Percentiles rank a stretch among this genome's conserved stretches.
Conservation (phyloP, 768 basidiomycete species). For the Suillus lakei region DNA sequence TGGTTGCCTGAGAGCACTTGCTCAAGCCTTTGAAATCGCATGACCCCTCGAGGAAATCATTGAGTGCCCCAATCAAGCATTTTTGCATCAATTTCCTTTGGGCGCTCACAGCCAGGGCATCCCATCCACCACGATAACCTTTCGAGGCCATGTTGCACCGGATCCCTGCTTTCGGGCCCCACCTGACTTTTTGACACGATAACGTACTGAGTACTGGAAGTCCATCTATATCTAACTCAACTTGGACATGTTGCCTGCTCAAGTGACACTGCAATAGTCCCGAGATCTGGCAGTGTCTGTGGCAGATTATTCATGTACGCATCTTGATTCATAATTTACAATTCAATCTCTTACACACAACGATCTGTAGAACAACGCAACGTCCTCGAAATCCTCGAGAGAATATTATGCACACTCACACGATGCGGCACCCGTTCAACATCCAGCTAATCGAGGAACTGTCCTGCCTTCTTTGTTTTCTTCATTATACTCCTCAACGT, state of each 20-base stretch:
- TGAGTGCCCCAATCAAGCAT: constrained; percentile 13
- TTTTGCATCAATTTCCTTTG: constrained; percentile 21
- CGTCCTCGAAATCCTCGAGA: neutral
- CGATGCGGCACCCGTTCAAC: constrained; percentile 9
- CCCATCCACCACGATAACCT: constrained; percentile 36
- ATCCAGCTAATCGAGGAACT: constrained; percentile 16
- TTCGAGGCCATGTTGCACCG: constrained; percentile 35
- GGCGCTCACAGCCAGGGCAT: constrained; percentile 29
- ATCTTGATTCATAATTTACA: neutral
- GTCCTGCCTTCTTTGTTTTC: constrained; percentile 5
- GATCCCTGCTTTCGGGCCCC: constrained; percentile 25
- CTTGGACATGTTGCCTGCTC: constrained; percentile 34
- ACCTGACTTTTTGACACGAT: constrained; percentile 27
- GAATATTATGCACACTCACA: constrained; percentile 5
- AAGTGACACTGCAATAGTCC: constrained; percentile 35
- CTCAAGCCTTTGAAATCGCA: too few species aligned
- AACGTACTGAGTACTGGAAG: constrained; percentile 27
- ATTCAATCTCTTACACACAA: constrained; percentile 5
- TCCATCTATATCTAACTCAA: constrained; percentile 36
- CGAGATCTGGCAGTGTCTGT: constrained; percentile 34
- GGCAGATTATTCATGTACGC: constrained; percentile 17
- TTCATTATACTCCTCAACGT: constrained; percentile 22
- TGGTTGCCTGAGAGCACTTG: constrained; percentile 16
- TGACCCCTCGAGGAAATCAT: constrained; percentile 8
- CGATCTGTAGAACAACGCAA: neutral